phyloP scores from a whole-genome alignment of 164 flowering plant genomes.

The Brasenia schreberi region DNA sequence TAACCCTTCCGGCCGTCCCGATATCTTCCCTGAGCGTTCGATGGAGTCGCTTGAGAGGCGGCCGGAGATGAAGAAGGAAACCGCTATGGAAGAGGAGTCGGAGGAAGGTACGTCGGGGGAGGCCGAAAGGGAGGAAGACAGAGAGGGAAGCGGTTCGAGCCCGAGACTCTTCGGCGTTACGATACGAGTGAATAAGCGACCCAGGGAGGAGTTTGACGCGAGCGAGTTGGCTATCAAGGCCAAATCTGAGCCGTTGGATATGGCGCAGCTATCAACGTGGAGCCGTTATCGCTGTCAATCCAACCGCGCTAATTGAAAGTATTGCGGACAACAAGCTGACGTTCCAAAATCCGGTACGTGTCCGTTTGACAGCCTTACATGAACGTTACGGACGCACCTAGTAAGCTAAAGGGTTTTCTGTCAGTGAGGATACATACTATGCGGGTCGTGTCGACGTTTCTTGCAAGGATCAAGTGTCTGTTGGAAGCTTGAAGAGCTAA shows the following conservation, averaged over 20 bases:
- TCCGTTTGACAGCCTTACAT: too few relatives aligned
- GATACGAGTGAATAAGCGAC: conserved; percentile 33
- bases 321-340: too few relatives aligned
- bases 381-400: too few relatives aligned
- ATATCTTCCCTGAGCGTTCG: conserved; percentile 9
- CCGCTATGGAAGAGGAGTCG: conserved; percentile 15
- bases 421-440: too few relatives aligned
- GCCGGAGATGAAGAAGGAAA: conserved; percentile 22
- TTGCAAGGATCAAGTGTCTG: too few relatives aligned
- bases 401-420: too few relatives aligned
- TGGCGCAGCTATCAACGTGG: background rate
- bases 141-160: conserved; percentile 10
- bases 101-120: conserved; percentile 4
- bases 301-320: background rate
- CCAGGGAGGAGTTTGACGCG: conserved; percentile 17
- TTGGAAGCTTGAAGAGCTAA: too few relatives aligned
- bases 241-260: conserved; percentile 51
- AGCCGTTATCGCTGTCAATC: background rate
- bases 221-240: conserved; percentile 5
- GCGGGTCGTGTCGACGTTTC: too few relatives aligned
- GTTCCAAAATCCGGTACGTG: too few relatives aligned
- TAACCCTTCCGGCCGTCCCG: conserved; percentile 33
- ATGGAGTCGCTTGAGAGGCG: conserved; percentile 11
- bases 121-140: background rate
- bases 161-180: conserved; percentile 44